phyloP scores from a whole-genome alignment of 2,329 filamentous ascomycete species.

The Trichoderma koningii region DNA sequence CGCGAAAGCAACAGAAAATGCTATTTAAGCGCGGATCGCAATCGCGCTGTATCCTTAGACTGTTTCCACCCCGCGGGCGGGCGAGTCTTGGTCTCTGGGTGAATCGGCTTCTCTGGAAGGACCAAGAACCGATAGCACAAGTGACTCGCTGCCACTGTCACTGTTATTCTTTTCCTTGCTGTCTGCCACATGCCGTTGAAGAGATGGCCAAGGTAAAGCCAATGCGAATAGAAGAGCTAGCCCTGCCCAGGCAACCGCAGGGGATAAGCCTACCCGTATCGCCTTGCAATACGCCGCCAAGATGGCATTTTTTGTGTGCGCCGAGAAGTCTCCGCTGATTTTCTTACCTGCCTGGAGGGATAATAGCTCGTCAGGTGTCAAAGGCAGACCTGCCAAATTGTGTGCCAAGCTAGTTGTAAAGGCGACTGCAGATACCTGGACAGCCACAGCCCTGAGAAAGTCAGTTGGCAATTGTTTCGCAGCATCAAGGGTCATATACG shows the following conservation, averaged over 20 bases:
- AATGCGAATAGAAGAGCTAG: not conserved
- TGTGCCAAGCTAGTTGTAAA: not conserved
- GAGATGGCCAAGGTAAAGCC: not conserved
- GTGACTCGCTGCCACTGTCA: not conserved
- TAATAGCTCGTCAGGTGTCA: not conserved
- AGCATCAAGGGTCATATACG: not conserved
- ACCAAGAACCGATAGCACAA: not conserved
- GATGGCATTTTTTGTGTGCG: not conserved
- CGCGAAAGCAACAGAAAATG: not conserved
- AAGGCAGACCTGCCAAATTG: not conserved
- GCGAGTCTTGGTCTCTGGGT: not conserved
- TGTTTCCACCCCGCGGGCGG: not conserved
- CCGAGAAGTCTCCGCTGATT: not conserved
- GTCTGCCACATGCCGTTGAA: not conserved
- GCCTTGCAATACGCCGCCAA: not conserved
- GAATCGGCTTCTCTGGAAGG: not conserved
- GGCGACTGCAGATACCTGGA: conserved; percentile 1
- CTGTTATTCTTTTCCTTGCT: not conserved
- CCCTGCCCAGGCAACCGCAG: not conserved
- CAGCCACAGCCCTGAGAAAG: not conserved
- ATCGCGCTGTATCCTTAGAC: not conserved
- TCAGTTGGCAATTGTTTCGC: not conserved
- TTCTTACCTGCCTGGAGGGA: not conserved
- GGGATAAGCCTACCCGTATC: not conserved
- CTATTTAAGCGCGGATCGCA: not conserved